Evolutionary conservation across 495 filamentous ascomycete species (phyloP).

Genomic region (Pseudoneurospora amorphoporcata): DNA sequence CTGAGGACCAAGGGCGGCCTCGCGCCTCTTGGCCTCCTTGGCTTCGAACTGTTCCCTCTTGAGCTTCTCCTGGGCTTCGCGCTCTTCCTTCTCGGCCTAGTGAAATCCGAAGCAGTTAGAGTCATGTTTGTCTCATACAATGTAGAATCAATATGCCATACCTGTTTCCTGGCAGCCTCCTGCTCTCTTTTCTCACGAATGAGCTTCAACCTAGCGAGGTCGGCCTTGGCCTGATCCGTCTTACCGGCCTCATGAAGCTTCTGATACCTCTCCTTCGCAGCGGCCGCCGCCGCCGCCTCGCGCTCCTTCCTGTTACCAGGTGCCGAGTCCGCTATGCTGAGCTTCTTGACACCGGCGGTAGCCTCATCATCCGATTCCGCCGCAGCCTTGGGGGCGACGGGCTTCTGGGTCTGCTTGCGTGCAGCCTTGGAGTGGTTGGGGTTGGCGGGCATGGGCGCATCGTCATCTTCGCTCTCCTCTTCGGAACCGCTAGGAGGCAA

Average conservation of each 20-base stretch:
- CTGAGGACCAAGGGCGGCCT: conserved; percentile 30
- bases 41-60: conserved; percentile 41
- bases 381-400: conserved; percentile 15
- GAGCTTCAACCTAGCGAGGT: conserved; percentile 69
- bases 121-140: background rate
- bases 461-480: conserved; percentile 47
- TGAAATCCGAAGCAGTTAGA: background rate
- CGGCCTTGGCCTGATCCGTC: conserved; percentile 92
- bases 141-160: conserved; percentile 7
- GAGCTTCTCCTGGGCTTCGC: conserved; percentile 47
- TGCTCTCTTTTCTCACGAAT: conserved; percentile 81
- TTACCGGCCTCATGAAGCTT: conserved; percentile 94
- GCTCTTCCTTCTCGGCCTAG: conserved; percentile 64
- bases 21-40: conserved; percentile 58
- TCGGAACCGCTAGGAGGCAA: conserved; percentile 62
- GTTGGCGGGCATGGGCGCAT: conserved; percentile 67
- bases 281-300: conserved; percentile 78
- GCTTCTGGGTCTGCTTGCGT: conserved; percentile 40
- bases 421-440: conserved; percentile 75
- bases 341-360: conserved; percentile 37
- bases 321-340: conserved; percentile 26
- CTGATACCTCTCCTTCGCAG: conserved; percentile 81
- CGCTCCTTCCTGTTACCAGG: conserved; percentile 61
- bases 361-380: conserved; percentile 25
- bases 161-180: conserved; percentile 54